Evolutionary conservation across 768 basidiomycete genomes (phyloP).

Genomic region (Pulveroboletus ravenelii): DNA sequence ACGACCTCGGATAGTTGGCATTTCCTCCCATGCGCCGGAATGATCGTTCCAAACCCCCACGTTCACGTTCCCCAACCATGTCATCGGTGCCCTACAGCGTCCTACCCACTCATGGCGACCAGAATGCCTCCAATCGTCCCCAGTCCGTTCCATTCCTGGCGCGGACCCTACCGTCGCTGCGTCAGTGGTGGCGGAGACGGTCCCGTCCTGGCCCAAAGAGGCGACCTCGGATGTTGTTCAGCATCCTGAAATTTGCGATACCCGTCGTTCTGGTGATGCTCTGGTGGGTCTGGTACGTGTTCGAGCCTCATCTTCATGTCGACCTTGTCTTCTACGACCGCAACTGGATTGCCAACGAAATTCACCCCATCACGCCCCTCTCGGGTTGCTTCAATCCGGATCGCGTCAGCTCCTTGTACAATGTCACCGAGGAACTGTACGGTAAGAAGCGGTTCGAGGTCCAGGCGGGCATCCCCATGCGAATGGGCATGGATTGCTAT

Average conservation of each 20-base stretch:
- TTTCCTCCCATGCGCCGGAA: neutral
- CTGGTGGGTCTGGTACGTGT: conserved; percentile 46
- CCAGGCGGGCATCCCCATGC: conserved; percentile 75
- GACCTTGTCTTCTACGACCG: conserved; percentile 78
- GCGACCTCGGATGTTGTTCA: conserved; percentile 33
- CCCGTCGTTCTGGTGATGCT: conserved; percentile 26
- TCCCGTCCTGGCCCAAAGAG: neutral
- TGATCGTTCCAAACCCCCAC: neutral
- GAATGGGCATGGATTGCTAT: conserved; percentile 85
- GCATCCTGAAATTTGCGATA: conserved; percentile 41
- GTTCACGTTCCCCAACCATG: neutral
- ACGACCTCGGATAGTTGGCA: too few relatives aligned
- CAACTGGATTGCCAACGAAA: conserved; percentile 67
- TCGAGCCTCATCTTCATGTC: conserved; percentile 68
- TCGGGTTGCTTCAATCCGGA: conserved; percentile 69
- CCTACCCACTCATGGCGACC: conserved; percentile 12
- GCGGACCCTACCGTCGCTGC: neutral
- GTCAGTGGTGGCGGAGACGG: conserved; percentile 9
- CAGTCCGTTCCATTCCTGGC: neutral
- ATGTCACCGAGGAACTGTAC: conserved; percentile 57
- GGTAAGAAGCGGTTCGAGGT: conserved; percentile 65
- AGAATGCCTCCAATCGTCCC: neutral
- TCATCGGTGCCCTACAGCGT: conserved; percentile 7
- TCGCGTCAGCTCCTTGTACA: conserved; percentile 61
- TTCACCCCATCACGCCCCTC: conserved; percentile 60